Conservation (phyloP, 192 early-diverging fungal genomes). For the Diversispora epigaea region DNA sequence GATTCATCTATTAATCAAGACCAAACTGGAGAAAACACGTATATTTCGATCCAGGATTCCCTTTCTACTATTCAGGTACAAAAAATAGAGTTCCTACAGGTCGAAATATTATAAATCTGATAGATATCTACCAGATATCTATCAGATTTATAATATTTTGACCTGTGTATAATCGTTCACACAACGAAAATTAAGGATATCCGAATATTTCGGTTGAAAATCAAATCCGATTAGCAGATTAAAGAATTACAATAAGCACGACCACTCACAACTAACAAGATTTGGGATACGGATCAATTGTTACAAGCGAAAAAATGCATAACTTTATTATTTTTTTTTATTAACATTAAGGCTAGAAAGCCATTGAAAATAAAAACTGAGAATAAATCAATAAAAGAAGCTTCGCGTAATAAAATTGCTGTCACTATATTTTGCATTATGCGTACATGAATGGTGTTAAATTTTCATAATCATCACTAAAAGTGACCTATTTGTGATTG, state of each 20-base stretch:
- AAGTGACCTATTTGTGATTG: conserved; percentile 14
- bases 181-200: neutral
- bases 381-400: too few relatives aligned
- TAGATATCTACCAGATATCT: too few relatives aligned
- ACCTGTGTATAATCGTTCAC: neutral
- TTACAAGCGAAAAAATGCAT: neutral
- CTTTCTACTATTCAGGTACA: too few relatives aligned
- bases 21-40: too few relatives aligned
- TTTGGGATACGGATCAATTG: neutral
- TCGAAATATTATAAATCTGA: too few relatives aligned
- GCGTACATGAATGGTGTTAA: neutral
- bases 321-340: neutral
- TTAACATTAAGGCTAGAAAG: too few relatives aligned
- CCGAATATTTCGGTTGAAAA: neutral
- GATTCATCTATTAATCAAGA: too few relatives aligned
- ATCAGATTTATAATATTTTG: too few relatives aligned
- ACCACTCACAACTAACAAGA: neutral
- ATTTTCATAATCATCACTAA: conserved; percentile 28
- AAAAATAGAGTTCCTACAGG: too few relatives aligned
- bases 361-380: too few relatives aligned
- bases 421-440: neutral
- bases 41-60: too few relatives aligned
- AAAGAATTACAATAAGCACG: neutral
- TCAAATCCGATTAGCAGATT: neutral
- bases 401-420: too few relatives aligned